Evolutionary conservation across 176 grass and related monocot genomes (phyloP).

Genomic region (Cocos nucifera): DNA sequence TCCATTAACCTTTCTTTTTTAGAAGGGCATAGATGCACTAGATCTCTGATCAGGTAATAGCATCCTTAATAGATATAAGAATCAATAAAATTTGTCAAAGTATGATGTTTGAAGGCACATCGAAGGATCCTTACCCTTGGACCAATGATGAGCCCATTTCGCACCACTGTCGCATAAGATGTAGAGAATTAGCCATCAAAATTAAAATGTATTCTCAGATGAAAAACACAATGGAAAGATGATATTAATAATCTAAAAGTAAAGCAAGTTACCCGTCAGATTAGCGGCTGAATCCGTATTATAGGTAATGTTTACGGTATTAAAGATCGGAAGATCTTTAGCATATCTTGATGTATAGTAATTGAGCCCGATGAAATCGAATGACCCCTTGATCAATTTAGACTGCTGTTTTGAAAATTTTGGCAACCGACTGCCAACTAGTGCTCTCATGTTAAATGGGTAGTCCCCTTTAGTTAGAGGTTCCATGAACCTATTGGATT

Average conservation of each 20-base stretch:
- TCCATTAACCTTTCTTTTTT: no score
- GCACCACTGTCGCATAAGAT: no score
- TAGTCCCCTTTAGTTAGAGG: conserved; percentile 63
- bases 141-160: no score
- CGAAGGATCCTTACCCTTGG: no score
- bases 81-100: no score
- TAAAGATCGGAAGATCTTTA: conserved; percentile 3
- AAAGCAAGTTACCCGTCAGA: conserved; percentile 3
- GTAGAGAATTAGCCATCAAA: no score
- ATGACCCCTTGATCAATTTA: conserved; percentile 26
- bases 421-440: conserved; percentile 50
- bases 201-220: not conserved
- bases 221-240: not conserved
- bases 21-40: no score
- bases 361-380: conserved; percentile 71
- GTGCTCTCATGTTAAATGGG: conserved; percentile 37
- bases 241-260: no score
- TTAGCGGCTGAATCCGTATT: conserved; percentile 31
- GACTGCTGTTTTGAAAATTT: conserved; percentile 36
- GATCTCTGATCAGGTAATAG: no score
- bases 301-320: conserved; percentile 15
- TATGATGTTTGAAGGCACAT: no score
- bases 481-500: conserved; percentile 37
- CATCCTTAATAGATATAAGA: no score
- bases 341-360: conserved; percentile 56